Base-by-base conservation (phyloP, 306 rosid genomes). In the Crotalaria pallida region DNA sequence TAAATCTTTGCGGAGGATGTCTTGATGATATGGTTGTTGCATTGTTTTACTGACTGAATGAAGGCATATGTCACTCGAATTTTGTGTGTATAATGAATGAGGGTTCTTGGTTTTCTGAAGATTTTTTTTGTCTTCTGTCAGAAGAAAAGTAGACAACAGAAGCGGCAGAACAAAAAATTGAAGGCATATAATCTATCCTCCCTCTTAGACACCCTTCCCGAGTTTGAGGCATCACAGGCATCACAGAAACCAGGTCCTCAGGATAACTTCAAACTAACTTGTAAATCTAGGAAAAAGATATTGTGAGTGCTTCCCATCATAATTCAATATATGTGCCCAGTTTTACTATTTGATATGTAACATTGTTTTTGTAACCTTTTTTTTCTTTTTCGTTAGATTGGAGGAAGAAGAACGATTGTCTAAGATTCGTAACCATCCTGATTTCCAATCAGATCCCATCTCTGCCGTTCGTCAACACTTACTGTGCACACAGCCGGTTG, bases 121-220 rank as follows among this genome's bases (percentile, higher is more conserved):
- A n/a, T 58, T 51, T 21, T 31, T 48, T 6, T 51, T 53, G 9
- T 75, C 22, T 82, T 59, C 12, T 69, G 24, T 41, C 66, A 82
- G 83, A 78, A 70, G 47, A 74, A 79, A 63, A 87, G 21, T 53
- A 83, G 77, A 80, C 84, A 61, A 17, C 71, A 87, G 56, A 87
- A 92, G 31, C 84, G 89, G 7, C 86, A 84, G 80, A 90, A 65
- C 4, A 78, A 88, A 77, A 78, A 88, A 76, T 77, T 87, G 84
- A 88, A 88, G 65, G 90, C 87, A 15, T 88, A 88, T 69, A 80
- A 90, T 78, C 92, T 93, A 49, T 79, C 90, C 19, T 22, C 90
- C 29, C 86, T 93, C 57, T 18, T 81, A 4, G 97, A 88, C 23
- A 66, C 73, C 71, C 92, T 93, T 79, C 92, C 96, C 4, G 84